phyloP scores from a whole-genome alignment of 176 grass and related monocot genomes.

The Chrysopogon serrulatus region DNA sequence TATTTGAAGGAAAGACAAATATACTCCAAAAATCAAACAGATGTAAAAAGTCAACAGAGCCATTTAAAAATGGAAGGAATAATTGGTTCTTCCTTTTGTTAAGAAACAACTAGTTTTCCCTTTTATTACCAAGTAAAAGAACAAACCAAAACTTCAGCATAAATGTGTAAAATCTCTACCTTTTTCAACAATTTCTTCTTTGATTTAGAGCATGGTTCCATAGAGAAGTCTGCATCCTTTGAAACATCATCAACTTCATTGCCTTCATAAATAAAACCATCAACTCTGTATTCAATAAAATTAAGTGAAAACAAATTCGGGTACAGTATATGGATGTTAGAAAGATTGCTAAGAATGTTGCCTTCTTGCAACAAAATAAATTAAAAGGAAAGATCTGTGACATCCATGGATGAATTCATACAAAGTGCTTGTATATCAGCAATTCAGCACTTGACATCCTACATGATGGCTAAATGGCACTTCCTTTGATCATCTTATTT shows the following conservation, averaged over 20 bases:
- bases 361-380: neutral
- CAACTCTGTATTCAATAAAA: conserved; percentile 25
- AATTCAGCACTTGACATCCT: neutral
- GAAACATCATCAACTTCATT: conserved; percentile 6
- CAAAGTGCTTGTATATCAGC: neutral
- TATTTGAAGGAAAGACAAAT: neutral
- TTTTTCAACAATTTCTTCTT: conserved; percentile 21
- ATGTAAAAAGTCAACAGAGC: neutral
- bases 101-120: neutral
- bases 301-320: neutral
- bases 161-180: conserved; percentile 25
- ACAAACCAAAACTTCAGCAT: neutral
- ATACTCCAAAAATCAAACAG: neutral
- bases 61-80: neutral
- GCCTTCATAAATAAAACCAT: conserved; percentile 30
- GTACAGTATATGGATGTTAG: neutral
- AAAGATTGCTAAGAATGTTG: neutral
- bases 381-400: neutral
- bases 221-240: conserved; percentile 29
- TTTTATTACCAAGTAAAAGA: neutral
- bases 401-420: neutral
- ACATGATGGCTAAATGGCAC: conserved; percentile 3
- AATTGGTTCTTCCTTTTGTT: neutral
- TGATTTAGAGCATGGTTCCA: neutral
- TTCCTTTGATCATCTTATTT: conserved; percentile 15